Percentiles rank a stretch among this genome's conserved stretches.
These are phyloP conservation scores for Boletus semigastroideus DNA, from an alignment of 1,284 basidiomycete genomes.

Conservation along the genomic window DNA sequence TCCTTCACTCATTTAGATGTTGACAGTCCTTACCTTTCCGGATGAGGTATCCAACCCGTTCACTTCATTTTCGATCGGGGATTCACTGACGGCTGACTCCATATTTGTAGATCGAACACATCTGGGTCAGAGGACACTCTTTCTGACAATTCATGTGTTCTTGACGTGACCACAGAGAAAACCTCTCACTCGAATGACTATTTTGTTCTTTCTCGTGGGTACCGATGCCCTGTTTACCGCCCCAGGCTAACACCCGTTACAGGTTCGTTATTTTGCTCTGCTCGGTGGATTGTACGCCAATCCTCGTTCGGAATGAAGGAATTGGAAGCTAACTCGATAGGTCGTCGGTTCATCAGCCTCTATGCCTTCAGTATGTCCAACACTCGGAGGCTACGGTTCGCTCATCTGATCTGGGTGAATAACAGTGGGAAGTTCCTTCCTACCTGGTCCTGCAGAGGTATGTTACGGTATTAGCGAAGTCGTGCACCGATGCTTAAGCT, in stretches of 20 bases:
- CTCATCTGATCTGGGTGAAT: not conserved
- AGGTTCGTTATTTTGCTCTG: conserved; percentile 9
- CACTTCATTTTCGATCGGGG: not conserved
- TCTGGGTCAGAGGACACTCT: conserved; percentile 3
- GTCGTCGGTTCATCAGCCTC: not conserved
- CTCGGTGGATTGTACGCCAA: not conserved
- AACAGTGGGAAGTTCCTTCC: not conserved
- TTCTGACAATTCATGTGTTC: not conserved
- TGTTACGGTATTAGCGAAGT: not conserved
- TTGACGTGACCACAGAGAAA: conserved; percentile 4
- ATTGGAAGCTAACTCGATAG: not conserved
- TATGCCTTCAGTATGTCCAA: not conserved
- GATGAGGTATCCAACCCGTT: conserved; percentile 1
- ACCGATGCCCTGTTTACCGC: not conserved
- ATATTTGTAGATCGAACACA: conserved; percentile 8
- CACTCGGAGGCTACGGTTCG: not conserved
- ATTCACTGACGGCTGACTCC: not conserved
- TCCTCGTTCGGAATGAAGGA: not conserved
- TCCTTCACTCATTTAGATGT: not conserved
- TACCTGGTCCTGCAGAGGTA: not conserved
- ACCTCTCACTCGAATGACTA: conserved; percentile 3
- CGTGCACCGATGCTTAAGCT: not conserved
- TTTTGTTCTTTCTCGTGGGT: conserved; percentile 6
- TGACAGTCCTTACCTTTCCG: conserved; percentile 8
- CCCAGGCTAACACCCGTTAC: not conserved